These are phyloP conservation scores for Didymella lethalis DNA, from an alignment of 2,329 filamentous ascomycete genomes.

Conservation along the genomic window DNA sequence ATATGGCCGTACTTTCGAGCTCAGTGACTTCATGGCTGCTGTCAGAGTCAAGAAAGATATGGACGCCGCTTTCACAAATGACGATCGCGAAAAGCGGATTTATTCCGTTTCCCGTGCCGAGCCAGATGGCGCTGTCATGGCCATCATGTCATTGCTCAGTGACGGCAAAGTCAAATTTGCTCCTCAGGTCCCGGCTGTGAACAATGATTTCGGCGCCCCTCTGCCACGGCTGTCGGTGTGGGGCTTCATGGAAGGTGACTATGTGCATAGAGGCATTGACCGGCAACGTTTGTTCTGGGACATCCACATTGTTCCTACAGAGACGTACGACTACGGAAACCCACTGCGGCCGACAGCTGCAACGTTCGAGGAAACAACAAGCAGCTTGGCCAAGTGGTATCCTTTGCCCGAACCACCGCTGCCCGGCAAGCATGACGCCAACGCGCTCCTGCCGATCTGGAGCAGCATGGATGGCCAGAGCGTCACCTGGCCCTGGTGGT, in stretches of 20 bases:
- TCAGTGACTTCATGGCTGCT: slow-evolving; percentile 59
- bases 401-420: slow-evolving; percentile 40
- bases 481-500: slow-evolving; percentile 67
- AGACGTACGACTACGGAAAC: slow-evolving; percentile 65
- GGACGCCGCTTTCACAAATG: slow-evolving; percentile 61
- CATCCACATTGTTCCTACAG: slow-evolving; percentile 66
- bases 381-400: slow-evolving; percentile 24
- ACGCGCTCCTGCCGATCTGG: slow-evolving; percentile 72
- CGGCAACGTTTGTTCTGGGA: slow-evolving; percentile 71
- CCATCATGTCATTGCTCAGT: slow-evolving; percentile 70
- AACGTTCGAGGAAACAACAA: slow-evolving; percentile 44
- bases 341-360: slow-evolving; percentile 53
- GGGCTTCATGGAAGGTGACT: slow-evolving; percentile 74
- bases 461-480: slow-evolving; percentile 70
- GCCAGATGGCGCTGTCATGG: slow-evolving; percentile 71
- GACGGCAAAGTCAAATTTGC: slow-evolving; percentile 64
- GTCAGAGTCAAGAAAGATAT: slow-evolving; percentile 66
- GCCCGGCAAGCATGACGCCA: slow-evolving; percentile 38
- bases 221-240: slow-evolving; percentile 62
- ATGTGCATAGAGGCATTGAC: slow-evolving; percentile 73
- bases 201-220: slow-evolving; percentile 51
- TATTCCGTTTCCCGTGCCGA: slow-evolving; percentile 64
- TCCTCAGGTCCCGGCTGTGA: slow-evolving; percentile 65
- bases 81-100: slow-evolving; percentile 29
- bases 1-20: slow-evolving; percentile 63